Percentiles rank a stretch among this genome's conserved stretches.
Conservation (phyloP, 148 eudicot genomes). For the Camellia japonica region DNA sequence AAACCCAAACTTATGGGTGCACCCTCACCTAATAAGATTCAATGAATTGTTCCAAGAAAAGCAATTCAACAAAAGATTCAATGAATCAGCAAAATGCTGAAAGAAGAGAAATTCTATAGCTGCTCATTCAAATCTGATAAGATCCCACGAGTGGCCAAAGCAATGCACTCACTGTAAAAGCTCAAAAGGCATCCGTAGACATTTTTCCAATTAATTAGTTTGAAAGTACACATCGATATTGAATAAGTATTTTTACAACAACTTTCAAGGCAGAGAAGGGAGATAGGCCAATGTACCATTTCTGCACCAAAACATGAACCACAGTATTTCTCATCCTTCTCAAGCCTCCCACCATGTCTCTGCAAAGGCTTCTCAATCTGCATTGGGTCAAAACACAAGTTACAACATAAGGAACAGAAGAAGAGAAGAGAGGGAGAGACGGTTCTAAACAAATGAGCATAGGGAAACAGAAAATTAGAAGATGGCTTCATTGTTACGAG, state of each 20-base stretch:
- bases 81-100: not conserved
- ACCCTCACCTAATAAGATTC: not conserved
- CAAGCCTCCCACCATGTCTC: conserved; percentile 97
- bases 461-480: conserved; percentile 2
- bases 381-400: not conserved
- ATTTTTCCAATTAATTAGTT: not conserved
- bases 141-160: not conserved
- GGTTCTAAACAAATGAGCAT: conserved; percentile 2
- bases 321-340: conserved; percentile 81
- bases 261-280: not conserved
- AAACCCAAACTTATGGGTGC: not conserved
- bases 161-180: not conserved
- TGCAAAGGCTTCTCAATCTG: conserved; percentile 92
- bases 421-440: too few relatives aligned
- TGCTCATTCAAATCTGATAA: not conserved
- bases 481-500: not conserved
- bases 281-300: conserved; percentile 40
- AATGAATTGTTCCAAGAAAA: not conserved
- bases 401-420: not conserved
- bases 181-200: not conserved
- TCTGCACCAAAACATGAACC: conserved; percentile 99
- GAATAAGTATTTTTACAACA: not conserved
- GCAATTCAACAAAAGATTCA: not conserved
- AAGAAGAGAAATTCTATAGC: not conserved
- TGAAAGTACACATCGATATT: not conserved